These are phyloP conservation scores for Triangularia setosa DNA, from an alignment of 2,329 filamentous ascomycete genomes.

Conservation along the genomic window DNA sequence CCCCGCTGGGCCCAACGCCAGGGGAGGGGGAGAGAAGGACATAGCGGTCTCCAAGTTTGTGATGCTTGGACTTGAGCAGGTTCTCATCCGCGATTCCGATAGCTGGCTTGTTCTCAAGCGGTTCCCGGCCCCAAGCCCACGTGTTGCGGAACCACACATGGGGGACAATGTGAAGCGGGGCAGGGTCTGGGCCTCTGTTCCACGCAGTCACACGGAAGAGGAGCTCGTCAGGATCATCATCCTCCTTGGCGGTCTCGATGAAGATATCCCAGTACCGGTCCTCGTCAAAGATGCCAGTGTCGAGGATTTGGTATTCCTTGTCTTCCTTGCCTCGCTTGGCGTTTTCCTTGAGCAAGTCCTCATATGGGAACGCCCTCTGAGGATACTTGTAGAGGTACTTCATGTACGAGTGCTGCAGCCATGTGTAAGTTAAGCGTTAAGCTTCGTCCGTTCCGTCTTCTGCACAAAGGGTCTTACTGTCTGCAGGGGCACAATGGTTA, in stretches of 20 bases:
- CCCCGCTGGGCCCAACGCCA: constrained; percentile 69
- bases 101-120: constrained; percentile 72
- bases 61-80: constrained; percentile 72
- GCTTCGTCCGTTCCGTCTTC: constrained; percentile 16
- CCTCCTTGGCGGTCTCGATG: constrained; percentile 93
- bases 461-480: constrained; percentile 37
- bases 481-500: constrained; percentile 32
- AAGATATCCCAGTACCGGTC: constrained; percentile 95
- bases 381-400: constrained; percentile 98
- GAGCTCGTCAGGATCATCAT: constrained; percentile 85
- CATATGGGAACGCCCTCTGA: constrained; percentile 85
- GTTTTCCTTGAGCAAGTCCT: constrained; percentile 82
- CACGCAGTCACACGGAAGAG: constrained; percentile 93
- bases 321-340: constrained; percentile 71
- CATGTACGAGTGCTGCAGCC: constrained; percentile 86
- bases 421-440: constrained; percentile 11
- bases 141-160: constrained; percentile 98
- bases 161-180: constrained; percentile 87
- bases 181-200: constrained; percentile 87
- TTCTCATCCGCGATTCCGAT: constrained; percentile 64
- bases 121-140: constrained; percentile 88
- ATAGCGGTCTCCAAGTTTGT: constrained; percentile 76
- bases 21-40: constrained; percentile 86
- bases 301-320: constrained; percentile 84
- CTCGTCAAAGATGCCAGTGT: constrained; percentile 84